Evolutionary conservation across 1,284 basidiomycete species (phyloP), one percentile per base, ranked within the genome.

Genomic region (Sporisorium exsertum): DNA sequence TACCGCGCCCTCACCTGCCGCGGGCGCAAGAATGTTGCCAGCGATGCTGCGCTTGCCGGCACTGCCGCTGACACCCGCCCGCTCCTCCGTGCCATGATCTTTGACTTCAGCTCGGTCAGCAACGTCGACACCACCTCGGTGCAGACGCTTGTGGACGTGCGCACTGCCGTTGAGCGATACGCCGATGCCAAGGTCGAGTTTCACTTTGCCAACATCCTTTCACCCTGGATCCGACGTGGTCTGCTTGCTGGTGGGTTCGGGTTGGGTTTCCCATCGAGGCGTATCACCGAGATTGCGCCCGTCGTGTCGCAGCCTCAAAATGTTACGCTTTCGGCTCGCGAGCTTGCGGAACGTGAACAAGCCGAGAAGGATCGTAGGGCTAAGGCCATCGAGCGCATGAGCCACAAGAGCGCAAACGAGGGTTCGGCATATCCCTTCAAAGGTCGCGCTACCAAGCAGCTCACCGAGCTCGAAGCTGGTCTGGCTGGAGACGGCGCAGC

Each of bases 101-200:
- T 98, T 22, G 96, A 99, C 86, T 95, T 98, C 83, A 91, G 93
- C 46, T 88, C 90, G 45, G 92, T 97, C 32, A 85, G 87, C 64
- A 87, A 89, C 76, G 85, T 88, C 43, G 88, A 89, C 78, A 93
- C 92, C 15, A 98, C 97, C 1, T 92, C 93, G 45, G 89, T 95
- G 3, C 96, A 99, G 86, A 90, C 93, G 40, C 88, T 99, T 33
- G 91, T 97, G 61, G 96, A 99, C 85, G 91, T 94, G 0, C 90
- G 94, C 20, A 90, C 88, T 50, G 93, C 94, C 84, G 89, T 98
- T 24, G 94, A 97, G 84, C 89, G 91, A 81, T 98, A 94, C 92
- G 90, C 92, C 4, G 90, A 94, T 79, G 89, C 88, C 71, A 89
- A 91, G 2, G 91, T 97, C 35, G 81, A 93, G 89, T 95, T 94